Percentiles rank a stretch among this genome's conserved stretches.
Evolutionary conservation across 129 eudicot genomes (phyloP).

Genomic region (Oenanthe sinensis): DNA sequence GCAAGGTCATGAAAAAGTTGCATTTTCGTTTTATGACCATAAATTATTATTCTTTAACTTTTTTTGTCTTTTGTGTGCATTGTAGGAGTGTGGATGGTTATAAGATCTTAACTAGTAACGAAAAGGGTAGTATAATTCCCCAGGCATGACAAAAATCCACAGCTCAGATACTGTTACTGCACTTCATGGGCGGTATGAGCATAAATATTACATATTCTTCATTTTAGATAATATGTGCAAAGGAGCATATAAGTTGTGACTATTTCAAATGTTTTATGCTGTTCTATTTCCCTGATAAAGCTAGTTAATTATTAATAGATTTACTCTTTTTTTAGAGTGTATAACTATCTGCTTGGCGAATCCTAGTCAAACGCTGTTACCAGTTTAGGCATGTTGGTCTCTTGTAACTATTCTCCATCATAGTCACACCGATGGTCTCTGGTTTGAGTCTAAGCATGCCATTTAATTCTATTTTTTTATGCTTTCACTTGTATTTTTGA

Average conservation of each 20-base stretch:
- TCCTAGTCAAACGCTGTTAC: background rate
- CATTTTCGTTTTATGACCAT: conserved; percentile 8
- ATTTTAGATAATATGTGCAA: background rate
- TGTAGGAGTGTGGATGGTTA: background rate
- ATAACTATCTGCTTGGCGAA: background rate
- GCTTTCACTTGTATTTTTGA: background rate
- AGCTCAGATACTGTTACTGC: background rate
- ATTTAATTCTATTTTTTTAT: background rate
- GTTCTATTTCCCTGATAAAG: background rate
- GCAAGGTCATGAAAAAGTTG: background rate
- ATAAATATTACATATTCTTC: background rate
- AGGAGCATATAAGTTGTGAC: background rate
- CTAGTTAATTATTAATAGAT: background rate
- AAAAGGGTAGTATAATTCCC: background rate
- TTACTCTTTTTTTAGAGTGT: background rate
- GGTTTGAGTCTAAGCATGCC: background rate
- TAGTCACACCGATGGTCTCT: background rate
- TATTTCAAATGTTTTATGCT: background rate
- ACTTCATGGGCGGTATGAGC: background rate
- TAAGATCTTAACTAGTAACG: too few relatives aligned
- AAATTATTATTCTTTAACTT: background rate
- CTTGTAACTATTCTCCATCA: background rate
- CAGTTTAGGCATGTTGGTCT: background rate
- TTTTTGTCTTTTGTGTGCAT: background rate
- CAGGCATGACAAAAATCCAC: background rate